Evolutionary conservation across 2,329 filamentous ascomycete species (phyloP).

Genomic region (Emergomyces pasteurianus): DNA sequence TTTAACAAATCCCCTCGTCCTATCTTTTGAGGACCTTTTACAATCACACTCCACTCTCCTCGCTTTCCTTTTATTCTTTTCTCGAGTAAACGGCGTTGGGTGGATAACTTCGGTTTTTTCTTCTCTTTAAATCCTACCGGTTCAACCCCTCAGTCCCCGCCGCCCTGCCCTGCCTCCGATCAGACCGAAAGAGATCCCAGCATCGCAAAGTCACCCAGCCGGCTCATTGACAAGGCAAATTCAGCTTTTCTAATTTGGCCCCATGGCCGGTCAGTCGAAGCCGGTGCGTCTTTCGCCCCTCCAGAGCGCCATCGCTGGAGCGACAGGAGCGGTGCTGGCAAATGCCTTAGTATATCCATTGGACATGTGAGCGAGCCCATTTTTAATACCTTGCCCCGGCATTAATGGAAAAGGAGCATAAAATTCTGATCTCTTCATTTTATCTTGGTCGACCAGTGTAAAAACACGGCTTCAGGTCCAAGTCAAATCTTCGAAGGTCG

Average conservation of each 20-base stretch:
- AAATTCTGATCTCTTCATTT: constrained; percentile 3
- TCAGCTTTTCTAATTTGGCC: neutral
- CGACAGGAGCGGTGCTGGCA: constrained; percentile 82
- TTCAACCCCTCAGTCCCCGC: neutral
- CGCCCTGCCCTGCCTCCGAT: neutral
- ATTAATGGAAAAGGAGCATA: neutral
- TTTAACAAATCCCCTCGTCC: neutral
- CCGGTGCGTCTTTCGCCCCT: constrained; percentile 67
- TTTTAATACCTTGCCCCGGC: neutral
- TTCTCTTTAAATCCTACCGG: neutral
- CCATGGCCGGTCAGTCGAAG: constrained; percentile 50
- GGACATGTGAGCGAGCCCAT: constrained; percentile 68
- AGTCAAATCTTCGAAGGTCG: constrained; percentile 51
- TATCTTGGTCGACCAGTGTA: constrained; percentile 46
- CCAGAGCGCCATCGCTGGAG: constrained; percentile 85
- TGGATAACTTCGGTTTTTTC: neutral
- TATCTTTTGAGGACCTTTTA: neutral
- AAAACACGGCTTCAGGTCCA: constrained; percentile 96
- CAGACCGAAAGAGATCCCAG: neutral
- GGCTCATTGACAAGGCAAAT: neutral
- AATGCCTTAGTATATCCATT: constrained; percentile 94
- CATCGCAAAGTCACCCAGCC: neutral
- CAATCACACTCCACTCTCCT: neutral
- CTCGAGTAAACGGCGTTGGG: neutral
- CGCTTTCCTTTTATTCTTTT: neutral